Evolutionary conservation across 495 filamentous ascomycete species (phyloP).

Genomic region (Aspergillus indologenus): DNA sequence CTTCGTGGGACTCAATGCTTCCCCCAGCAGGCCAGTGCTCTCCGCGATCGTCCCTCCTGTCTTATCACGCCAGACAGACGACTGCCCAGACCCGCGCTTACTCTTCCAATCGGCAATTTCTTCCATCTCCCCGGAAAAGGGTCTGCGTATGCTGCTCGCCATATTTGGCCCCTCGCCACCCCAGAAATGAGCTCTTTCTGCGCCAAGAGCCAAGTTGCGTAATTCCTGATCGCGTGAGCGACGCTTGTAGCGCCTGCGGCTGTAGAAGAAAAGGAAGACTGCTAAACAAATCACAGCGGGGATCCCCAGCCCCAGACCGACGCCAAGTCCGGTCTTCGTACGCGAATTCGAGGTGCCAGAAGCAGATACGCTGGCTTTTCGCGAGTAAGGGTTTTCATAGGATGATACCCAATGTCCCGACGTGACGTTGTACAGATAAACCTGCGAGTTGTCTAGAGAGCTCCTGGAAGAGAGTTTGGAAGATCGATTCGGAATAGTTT

Average conservation of each 20-base stretch:
- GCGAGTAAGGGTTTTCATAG: conserved; percentile 58
- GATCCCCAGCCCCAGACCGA: conserved; percentile 70
- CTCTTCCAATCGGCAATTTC: conserved; percentile 31
- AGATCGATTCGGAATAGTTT: conserved; percentile 57
- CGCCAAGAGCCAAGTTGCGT: conserved; percentile 48
- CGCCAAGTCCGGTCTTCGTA: conserved; percentile 61
- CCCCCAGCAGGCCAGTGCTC: conserved; percentile 53
- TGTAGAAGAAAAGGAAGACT: conserved; percentile 57
- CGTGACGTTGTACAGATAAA: conserved; percentile 76
- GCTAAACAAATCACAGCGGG: conserved; percentile 50
- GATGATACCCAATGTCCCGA: conserved; percentile 65
- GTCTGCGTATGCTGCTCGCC: conserved; percentile 38
- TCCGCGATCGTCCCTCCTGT: conserved; percentile 39
- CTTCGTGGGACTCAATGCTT: conserved; percentile 54
- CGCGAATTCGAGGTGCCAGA: conserved; percentile 34
- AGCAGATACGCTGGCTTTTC: neutral
- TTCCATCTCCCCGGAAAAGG: conserved; percentile 26
- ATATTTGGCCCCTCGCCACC: conserved; percentile 30
- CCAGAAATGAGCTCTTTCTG: conserved; percentile 47
- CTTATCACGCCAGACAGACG: conserved; percentile 29
- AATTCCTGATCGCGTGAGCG: conserved; percentile 51
- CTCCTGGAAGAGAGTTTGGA: conserved; percentile 37
- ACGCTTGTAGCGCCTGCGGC: conserved; percentile 46
- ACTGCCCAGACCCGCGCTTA: conserved; percentile 28
- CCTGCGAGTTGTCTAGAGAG: conserved; percentile 37